These are phyloP conservation scores for Penicillium verrucosum DNA, from an alignment of 2,329 filamentous ascomycete genomes.

Conservation along the genomic window DNA sequence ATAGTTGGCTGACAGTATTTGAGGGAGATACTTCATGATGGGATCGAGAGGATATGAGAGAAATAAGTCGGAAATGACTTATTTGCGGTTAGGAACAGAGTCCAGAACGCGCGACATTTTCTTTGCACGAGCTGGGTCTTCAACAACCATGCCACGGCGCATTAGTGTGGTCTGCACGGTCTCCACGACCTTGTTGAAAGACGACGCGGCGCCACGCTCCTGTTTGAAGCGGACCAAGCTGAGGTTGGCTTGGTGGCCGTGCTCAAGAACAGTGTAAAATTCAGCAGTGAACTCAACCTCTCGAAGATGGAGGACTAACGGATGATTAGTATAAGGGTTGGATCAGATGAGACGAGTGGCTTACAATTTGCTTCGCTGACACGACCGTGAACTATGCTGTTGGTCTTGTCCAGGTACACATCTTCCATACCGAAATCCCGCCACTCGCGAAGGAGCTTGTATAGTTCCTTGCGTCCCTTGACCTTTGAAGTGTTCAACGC, in stretches of 20 bases:
- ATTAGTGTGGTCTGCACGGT: constrained; percentile 68
- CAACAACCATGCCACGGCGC: constrained; percentile 63
- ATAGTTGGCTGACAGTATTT: neutral
- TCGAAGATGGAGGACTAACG: constrained; percentile 71
- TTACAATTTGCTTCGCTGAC: constrained; percentile 76
- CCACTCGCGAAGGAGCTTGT: constrained; percentile 74
- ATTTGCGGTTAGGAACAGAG: constrained; percentile 16
- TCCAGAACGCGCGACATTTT: constrained; percentile 58
- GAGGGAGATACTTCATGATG: neutral
- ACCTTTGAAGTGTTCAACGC: constrained; percentile 71
- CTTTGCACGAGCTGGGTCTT: constrained; percentile 63
- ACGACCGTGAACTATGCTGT: constrained; percentile 74
- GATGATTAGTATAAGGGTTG: constrained; percentile 19
- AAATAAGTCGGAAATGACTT: constrained; percentile 1
- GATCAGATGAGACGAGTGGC: constrained; percentile 33
- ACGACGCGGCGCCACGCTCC: constrained; percentile 85
- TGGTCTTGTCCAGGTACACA: constrained; percentile 72
- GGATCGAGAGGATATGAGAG: neutral
- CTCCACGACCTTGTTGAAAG: constrained; percentile 78
- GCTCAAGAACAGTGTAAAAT: constrained; percentile 84
- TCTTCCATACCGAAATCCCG: constrained; percentile 75
- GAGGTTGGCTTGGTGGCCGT: constrained; percentile 71
- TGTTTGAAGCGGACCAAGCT: constrained; percentile 84
- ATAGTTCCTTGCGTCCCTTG: constrained; percentile 74
- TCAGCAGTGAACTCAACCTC: constrained; percentile 85